Base-by-base conservation (phyloP, 495 filamentous ascomycete species). In the Pseudevernia furfuracea region DNA sequence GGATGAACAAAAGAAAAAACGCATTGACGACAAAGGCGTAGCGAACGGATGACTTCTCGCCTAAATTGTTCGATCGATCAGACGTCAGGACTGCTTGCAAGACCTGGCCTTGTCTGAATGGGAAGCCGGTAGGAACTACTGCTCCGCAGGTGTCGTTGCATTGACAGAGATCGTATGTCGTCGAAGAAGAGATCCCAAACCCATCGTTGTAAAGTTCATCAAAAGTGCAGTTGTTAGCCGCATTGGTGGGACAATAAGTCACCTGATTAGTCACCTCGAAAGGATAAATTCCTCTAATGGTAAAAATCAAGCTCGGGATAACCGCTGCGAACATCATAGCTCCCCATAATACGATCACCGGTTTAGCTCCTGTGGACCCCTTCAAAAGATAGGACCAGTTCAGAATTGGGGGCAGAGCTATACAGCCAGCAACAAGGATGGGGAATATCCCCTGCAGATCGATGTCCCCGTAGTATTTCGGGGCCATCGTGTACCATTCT, bases 381-480 rank as follows among this genome's bases (percentile, higher is more conserved):
- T 10, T 49, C 9, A 49, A 49, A 14, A 49, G 46, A 28, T 49
- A 28, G 28, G 56, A 37, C 56, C 56, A 37, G 23, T 58, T 37
- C 3, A 58, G 30, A 3, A 58, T 36, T 4, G 56, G 30, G 19
- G 30, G 32, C 38, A 58, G 38, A n/a, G 38, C 38, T 36, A 58
- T 58, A 58, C 56, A 37, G 19, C 56, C 30, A 36, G 56, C 38
- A 25, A 58, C 56, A 36, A 37, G 56, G 56, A 58, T 19, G 2
- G 30, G 56, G 30, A 58, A 58, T 23, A 58, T 36, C 3, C 30
- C 56, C 28, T 34, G 28, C 30, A 58, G 56, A 58, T 58, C 56
- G 21, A 58, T 36, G 30, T 58, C 56, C 14, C 56, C 56, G 25
- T 37, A 39, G 56, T 58, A 36, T 17, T 37, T 37, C 10, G 56